Conservation (phyloP, 2,329 filamentous ascomycete species). For the Claviceps cyperi region DNA sequence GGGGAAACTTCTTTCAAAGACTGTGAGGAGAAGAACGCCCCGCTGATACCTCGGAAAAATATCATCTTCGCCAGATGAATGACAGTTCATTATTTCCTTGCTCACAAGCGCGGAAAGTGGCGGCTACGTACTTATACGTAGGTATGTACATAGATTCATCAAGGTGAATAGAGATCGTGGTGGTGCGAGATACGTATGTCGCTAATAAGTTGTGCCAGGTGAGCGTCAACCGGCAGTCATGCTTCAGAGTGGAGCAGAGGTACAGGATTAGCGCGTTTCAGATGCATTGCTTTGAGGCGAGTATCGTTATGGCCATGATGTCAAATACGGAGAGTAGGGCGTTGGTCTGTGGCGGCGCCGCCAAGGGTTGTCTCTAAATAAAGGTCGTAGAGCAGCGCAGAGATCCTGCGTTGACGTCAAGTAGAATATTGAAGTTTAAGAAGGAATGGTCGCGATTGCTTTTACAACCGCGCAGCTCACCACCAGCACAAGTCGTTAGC, state of each 20-base stretch:
- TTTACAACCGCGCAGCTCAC: not conserved
- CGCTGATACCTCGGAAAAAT: not conserved
- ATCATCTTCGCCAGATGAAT: not conserved
- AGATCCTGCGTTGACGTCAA: not conserved
- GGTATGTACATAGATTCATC: no score
- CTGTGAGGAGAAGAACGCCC: not conserved
- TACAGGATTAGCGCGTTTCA: slow-evolving; percentile 11
- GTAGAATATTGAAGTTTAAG: not conserved
- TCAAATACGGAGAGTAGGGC: no score
- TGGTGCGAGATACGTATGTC: slow-evolving; percentile 3
- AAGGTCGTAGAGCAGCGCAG: not conserved
- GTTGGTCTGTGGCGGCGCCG: no score
- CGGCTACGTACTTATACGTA: not conserved
- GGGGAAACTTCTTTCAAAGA: not conserved
- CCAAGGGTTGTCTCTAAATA: no score
- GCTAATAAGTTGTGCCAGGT: slow-evolving; percentile 3
- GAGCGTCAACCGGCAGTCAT: slow-evolving; percentile 6
- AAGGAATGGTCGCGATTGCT: not conserved
- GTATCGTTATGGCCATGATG: no score
- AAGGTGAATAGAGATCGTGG: not conserved
- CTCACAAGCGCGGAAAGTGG: not conserved
- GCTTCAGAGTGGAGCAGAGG: slow-evolving; percentile 2
- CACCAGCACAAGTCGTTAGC: not conserved
- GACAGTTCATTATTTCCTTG: not conserved
- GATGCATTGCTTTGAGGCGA: slow-evolving; percentile 5